Evolutionary conservation across 179 eudicot genomes (phyloP).

Genomic region (Pouteria campechiana): DNA sequence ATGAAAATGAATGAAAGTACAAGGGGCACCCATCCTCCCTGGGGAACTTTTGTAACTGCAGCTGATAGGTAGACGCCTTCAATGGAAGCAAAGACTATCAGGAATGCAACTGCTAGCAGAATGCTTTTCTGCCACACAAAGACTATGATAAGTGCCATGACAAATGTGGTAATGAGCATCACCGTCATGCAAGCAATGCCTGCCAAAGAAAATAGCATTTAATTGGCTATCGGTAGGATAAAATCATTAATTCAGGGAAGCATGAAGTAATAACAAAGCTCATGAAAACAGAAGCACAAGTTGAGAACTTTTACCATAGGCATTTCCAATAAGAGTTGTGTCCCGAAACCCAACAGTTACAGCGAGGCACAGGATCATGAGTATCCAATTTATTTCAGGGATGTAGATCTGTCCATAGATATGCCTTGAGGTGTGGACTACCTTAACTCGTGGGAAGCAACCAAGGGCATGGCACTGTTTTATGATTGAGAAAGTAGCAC

Average conservation of each 20-base stretch:
- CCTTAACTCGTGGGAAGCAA: slow-evolving; percentile 93
- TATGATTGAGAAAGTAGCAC: slow-evolving; percentile 88
- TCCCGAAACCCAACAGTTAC: slow-evolving; percentile 81
- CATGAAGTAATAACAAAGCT: no score
- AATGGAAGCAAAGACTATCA: slow-evolving; percentile 50
- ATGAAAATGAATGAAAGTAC: slow-evolving; percentile 53
- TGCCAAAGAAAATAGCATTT: slow-evolving; percentile 25
- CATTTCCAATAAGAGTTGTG: slow-evolving; percentile 82
- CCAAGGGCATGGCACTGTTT: slow-evolving; percentile 95
- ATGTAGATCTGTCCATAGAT: slow-evolving; percentile 87
- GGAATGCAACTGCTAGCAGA: slow-evolving; percentile 46
- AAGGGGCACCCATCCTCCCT: slow-evolving; percentile 95
- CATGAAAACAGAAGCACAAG: no score
- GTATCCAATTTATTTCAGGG: slow-evolving; percentile 97
- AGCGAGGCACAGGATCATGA: slow-evolving; percentile 84
- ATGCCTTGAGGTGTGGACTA: slow-evolving; percentile 91
- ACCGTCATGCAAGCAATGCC: slow-evolving; percentile 88
- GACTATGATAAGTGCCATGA: slow-evolving; percentile 66
- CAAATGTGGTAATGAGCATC: slow-evolving; percentile 80
- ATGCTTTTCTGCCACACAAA: slow-evolving; percentile 60
- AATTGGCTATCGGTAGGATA: no score
- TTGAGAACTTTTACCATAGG: slow-evolving; percentile 96
- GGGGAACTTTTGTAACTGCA: slow-evolving; percentile 67
- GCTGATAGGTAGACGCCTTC: slow-evolving; percentile 66
- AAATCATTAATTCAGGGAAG: no score